A percentile compares a stretch with the other conserved stretches of the same genome.
These are phyloP conservation scores for Candida ponderosae DNA, from an alignment of 805 yeast species.

Conservation along the genomic window DNA sequence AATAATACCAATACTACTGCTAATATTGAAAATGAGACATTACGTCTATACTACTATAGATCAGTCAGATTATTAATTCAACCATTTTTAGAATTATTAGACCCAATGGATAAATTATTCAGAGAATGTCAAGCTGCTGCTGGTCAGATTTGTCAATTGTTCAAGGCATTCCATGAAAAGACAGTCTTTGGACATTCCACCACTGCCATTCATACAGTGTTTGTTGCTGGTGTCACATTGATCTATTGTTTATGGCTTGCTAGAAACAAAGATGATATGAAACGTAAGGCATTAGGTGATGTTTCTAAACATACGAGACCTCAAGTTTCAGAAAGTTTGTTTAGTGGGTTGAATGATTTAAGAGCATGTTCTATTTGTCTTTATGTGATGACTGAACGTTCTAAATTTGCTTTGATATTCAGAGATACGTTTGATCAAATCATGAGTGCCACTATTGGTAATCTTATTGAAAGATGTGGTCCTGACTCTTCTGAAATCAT, in stretches of 20 bases:
- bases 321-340: conserved; percentile 41
- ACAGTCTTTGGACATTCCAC: conserved; percentile 59
- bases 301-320: conserved; percentile 55
- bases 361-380: conserved; percentile 58
- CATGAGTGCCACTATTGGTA: conserved; percentile 57
- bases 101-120: conserved; percentile 53
- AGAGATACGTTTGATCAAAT: conserved; percentile 63
- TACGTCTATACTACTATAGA: conserved; percentile 50
- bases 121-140: conserved; percentile 67
- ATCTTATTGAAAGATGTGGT: conserved; percentile 54
- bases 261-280: conserved; percentile 51
- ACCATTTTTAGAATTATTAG: conserved; percentile 54
- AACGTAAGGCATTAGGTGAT: conserved; percentile 47
- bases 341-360: conserved; percentile 53
- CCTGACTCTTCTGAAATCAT: conserved; percentile 52
- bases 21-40: conserved; percentile 51
- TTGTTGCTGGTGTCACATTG: conserved; percentile 62
- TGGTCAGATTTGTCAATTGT: conserved; percentile 59
- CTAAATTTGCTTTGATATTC: conserved; percentile 52
- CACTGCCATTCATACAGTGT: conserved; percentile 58
- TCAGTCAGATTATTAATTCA: conserved; percentile 54
- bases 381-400: conserved; percentile 60
- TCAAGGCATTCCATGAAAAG: conserved; percentile 55
- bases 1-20: conserved; percentile 11
- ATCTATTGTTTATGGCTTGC: conserved; percentile 62